A percentile compares a stretch with the other conserved stretches of the same genome.
phyloP scores from a whole-genome alignment of 345 rosid genomes.

The Camelina laxa region DNA sequence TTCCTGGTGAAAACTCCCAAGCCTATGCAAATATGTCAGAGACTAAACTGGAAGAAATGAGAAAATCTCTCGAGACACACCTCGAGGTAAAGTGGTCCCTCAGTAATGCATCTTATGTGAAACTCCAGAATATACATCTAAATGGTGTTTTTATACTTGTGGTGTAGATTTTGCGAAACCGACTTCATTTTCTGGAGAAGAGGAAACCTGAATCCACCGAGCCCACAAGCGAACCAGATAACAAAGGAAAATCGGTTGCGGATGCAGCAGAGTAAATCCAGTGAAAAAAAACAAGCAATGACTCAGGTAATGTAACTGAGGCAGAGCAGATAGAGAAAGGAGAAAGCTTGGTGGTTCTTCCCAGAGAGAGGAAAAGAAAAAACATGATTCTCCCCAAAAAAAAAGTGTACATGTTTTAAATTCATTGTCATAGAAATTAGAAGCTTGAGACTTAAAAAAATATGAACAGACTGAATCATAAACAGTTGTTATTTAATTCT shows the following conservation, averaged over 20 bases:
- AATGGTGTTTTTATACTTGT: neutral
- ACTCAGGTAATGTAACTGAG: conserved; percentile 5
- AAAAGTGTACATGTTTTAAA: conserved; percentile 32
- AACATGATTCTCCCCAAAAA: neutral
- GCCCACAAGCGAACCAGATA: conserved; percentile 13
- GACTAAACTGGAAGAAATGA: conserved; percentile 63
- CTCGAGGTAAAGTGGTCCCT: conserved; percentile 63
- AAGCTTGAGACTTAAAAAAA: neutral
- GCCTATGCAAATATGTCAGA: conserved; percentile 34
- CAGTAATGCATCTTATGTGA: conserved; percentile 4
- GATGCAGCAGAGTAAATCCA: conserved; percentile 22
- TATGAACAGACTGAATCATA: conserved; percentile 10
- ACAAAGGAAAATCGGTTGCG: conserved; percentile 35
- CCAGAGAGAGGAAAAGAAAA: conserved; percentile 23
- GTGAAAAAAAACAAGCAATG: neutral
- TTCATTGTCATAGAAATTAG: conserved; percentile 26
- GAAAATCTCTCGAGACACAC: conserved; percentile 57
- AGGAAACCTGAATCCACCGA: conserved; percentile 31
- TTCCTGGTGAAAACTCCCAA: conserved; percentile 25
- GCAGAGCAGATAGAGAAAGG: conserved; percentile 21
- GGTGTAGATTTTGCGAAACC: conserved; percentile 39
- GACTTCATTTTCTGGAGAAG: conserved; percentile 37
- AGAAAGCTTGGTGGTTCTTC: conserved; percentile 2
- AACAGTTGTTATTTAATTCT: neutral
- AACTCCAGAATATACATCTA: neutral